These are phyloP conservation scores for Suhomyces maxii DNA, from an alignment of 1,139 yeast genomes.

Conservation along the genomic window DNA sequence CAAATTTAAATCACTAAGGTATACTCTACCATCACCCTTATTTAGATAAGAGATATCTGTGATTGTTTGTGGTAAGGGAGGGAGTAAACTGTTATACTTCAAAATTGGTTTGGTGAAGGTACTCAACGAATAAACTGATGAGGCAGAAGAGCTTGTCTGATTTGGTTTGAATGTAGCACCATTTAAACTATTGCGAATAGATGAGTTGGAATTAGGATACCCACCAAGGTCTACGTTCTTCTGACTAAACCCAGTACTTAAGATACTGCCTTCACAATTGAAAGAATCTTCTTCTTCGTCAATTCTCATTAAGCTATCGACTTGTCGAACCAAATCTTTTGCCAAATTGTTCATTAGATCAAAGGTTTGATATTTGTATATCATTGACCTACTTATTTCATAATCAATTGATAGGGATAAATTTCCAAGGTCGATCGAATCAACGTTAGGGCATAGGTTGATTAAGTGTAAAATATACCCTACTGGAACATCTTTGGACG, in stretches of 20 bases:
- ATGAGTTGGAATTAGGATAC: constrained; percentile 3
- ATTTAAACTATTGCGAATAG: constrained; percentile 4
- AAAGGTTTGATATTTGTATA: constrained; percentile 39
- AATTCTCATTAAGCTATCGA: constrained; percentile 25
- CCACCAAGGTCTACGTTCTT: constrained; percentile 4
- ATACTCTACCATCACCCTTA: constrained; percentile 42
- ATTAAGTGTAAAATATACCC: constrained; percentile 65
- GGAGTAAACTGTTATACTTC: constrained; percentile 39
- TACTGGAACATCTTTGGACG: constrained; percentile 64
- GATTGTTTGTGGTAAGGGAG: constrained; percentile 35
- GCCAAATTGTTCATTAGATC: constrained; percentile 43
- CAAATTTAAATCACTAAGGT: constrained; percentile 43
- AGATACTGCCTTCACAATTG: constrained; percentile 6
- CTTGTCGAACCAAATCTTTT: constrained; percentile 25
- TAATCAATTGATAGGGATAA: constrained; percentile 61
- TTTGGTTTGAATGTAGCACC: constrained; percentile 5
- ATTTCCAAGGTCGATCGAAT: constrained; percentile 51
- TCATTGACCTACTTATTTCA: constrained; percentile 35
- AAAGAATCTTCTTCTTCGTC: constrained; percentile 13
- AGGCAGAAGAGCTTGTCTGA: constrained; percentile 26
- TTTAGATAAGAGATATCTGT: constrained; percentile 28
- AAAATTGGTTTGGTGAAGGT: constrained; percentile 31
- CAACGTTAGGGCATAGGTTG: constrained; percentile 57
- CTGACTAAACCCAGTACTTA: constrained; percentile 1
- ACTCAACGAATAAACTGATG: constrained; percentile 32